phyloP scores from a whole-genome alignment of 1,284 basidiomycete genomes.

The Hemileia vastatrix region DNA sequence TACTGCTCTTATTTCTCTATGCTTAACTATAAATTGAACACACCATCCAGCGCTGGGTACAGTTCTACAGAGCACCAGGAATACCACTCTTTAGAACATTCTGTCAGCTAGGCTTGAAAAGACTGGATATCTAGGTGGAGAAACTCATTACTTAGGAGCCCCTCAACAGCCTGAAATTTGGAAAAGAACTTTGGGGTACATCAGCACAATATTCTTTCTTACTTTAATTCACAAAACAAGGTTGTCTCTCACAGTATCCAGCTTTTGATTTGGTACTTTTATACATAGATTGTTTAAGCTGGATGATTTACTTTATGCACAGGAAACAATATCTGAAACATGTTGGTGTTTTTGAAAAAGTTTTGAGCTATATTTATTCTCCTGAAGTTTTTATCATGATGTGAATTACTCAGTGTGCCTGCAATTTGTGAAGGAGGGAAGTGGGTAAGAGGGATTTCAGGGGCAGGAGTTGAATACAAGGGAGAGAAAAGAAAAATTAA shows the following conservation, averaged over 20 bases:
- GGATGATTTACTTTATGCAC: constrained; percentile 16
- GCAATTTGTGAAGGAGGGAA: too few species aligned
- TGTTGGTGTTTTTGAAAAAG: not conserved
- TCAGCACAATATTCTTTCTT: too few species aligned
- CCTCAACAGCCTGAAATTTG: constrained; percentile 30
- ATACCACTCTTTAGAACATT: constrained; percentile 23
- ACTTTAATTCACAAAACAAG: not conserved
- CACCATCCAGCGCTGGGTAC: too few species aligned
- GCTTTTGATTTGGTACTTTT: too few species aligned
- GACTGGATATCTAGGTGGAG: constrained; percentile 28
- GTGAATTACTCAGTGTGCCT: not conserved
- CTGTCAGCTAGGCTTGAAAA: constrained; percentile 24
- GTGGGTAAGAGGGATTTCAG: too few species aligned
- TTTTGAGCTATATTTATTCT: not conserved
- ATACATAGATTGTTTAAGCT: constrained; percentile 21
- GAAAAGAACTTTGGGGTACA: constrained; percentile 25
- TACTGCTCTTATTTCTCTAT: too few species aligned
- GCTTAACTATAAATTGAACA: too few species aligned
- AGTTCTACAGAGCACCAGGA: constrained; percentile 14
- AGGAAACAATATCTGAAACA: constrained; percentile 19
- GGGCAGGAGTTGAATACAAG: too few species aligned
- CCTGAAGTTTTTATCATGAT: not conserved
- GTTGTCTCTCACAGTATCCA: not conserved
- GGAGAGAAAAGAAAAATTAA: too few species aligned
- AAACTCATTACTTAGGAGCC: constrained; percentile 26